Percentiles rank a stretch among this genome's conserved stretches.
Conservation (phyloP, 257 asterid genomes). For the Solanum raphanifolium region DNA sequence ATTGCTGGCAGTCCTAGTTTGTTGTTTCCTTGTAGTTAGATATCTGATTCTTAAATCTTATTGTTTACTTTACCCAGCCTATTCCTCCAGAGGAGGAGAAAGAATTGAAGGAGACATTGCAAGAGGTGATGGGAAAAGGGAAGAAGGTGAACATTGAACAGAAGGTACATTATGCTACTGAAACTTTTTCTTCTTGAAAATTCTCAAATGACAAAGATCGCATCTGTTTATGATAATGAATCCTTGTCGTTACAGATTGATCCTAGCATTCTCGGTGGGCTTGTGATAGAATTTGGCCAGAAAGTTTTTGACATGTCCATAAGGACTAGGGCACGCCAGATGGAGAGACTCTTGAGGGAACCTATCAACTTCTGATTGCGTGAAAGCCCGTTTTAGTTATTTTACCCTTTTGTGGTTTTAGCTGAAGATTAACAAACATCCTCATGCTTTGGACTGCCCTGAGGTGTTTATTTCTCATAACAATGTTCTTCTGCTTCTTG, state of each 20-base stretch:
- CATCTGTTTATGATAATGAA: not conserved
- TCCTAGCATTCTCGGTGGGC: constrained; percentile 91
- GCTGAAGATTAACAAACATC: not conserved
- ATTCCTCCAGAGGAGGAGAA: constrained; percentile 81
- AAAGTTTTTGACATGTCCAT: constrained; percentile 94
- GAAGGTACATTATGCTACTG: constrained; percentile 40
- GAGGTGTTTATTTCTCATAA: not conserved
- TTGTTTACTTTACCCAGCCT: constrained; percentile 30
- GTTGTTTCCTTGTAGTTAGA: not conserved
- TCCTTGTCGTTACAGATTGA: constrained; percentile 44
- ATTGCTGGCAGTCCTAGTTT: not conserved
- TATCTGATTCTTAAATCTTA: not conserved
- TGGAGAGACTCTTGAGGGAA: constrained; percentile 93
- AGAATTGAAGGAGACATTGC: constrained; percentile 73
- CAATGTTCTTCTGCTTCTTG: not conserved
- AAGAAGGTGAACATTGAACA: constrained; percentile 59
- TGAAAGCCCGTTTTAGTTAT: not conserved
- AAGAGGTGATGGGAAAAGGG: constrained; percentile 72
- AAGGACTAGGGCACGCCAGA: constrained; percentile 87
- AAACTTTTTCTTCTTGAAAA: not conserved
- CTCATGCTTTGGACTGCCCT: not conserved
- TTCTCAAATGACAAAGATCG: not conserved
- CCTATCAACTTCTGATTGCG: constrained; percentile 36
- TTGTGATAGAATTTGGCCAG: constrained; percentile 65
- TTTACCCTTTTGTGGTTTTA: not conserved